Evolutionary conservation across 495 filamentous ascomycete genomes (phyloP).

Genomic region (Xylaria castorea): DNA sequence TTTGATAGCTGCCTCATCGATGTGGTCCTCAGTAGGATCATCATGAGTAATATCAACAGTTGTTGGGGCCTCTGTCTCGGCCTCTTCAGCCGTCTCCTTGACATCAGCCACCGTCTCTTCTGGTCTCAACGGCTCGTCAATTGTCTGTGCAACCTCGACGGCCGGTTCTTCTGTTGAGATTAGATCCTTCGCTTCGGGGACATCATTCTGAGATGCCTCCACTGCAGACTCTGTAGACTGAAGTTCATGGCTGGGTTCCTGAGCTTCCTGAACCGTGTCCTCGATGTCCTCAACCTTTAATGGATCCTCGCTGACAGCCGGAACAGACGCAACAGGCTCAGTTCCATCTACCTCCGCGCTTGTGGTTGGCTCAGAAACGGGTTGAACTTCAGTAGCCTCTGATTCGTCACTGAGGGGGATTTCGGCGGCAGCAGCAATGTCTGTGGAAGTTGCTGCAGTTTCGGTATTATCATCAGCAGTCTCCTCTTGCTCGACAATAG

Average conservation of each 20-base stretch:
- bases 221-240: neutral
- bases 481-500: slow-evolving; percentile 12
- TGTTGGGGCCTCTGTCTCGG: neutral
- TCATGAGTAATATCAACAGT: neutral
- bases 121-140: neutral
- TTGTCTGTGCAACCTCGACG: neutral
- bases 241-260: slow-evolving; percentile 12
- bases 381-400: neutral
- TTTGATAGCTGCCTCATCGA: neutral
- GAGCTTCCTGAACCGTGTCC: slow-evolving; percentile 33
- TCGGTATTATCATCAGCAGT: neutral
- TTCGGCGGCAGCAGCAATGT: neutral
- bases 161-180: neutral
- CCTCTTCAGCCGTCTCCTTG: neutral
- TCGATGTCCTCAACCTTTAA: slow-evolving; percentile 35
- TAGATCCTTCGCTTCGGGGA: slow-evolving; percentile 12
- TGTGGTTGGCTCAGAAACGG: neutral
- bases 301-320: slow-evolving; percentile 30
- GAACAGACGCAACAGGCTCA: slow-evolving; percentile 21
- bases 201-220: neutral
- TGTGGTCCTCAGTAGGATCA: neutral
- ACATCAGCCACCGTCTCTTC: slow-evolving; percentile 7
- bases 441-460: neutral
- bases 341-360: slow-evolving; percentile 10
- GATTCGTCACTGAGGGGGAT: neutral